Evolutionary conservation across 1,284 basidiomycete genomes (phyloP).

Genomic region (Puccinia triticina): DNA sequence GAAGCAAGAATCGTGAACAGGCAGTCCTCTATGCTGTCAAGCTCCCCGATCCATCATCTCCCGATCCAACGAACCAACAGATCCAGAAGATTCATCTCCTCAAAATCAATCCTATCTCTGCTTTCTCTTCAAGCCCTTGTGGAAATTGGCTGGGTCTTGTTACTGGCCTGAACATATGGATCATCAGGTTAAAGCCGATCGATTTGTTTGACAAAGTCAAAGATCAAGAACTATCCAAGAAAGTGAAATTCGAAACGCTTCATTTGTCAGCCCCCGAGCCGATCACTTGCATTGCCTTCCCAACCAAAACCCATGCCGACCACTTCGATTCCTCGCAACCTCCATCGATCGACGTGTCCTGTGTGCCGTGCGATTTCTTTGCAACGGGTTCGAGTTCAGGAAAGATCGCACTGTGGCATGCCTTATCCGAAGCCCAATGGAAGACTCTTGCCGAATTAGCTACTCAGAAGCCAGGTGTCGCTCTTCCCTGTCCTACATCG

Average conservation of each 20-base stretch:
- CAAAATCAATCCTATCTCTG: constrained; percentile 22
- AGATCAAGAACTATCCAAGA: constrained; percentile 11
- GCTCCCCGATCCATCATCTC: not conserved
- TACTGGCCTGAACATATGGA: constrained; percentile 37
- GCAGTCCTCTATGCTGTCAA: constrained; percentile 34
- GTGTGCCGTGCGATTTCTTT: constrained; percentile 49
- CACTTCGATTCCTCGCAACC: constrained; percentile 36
- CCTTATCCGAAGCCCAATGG: constrained; percentile 44
- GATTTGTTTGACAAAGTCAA: constrained; percentile 21
- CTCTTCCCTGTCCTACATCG: constrained; percentile 65
- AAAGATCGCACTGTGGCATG: constrained; percentile 51
- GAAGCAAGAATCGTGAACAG: not conserved
- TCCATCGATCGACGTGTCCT: constrained; percentile 30
- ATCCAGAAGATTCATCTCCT: constrained; percentile 9
- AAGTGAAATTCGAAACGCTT: constrained; percentile 22
- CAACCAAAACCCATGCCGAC: constrained; percentile 40
- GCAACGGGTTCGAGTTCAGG: constrained; percentile 48
- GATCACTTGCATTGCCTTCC: constrained; percentile 49
- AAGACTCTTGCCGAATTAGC: not conserved
- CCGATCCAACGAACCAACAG: not conserved
- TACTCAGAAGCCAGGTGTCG: not conserved
- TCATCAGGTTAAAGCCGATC: constrained; percentile 24
- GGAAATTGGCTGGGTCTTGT: constrained; percentile 47
- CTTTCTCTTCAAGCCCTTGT: constrained; percentile 35
- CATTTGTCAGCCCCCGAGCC: constrained; percentile 29